Evolutionary conservation across 768 basidiomycete genomes (phyloP), one percentile per base, ranked within the genome.

Genomic region (Auricularia sp.): DNA sequence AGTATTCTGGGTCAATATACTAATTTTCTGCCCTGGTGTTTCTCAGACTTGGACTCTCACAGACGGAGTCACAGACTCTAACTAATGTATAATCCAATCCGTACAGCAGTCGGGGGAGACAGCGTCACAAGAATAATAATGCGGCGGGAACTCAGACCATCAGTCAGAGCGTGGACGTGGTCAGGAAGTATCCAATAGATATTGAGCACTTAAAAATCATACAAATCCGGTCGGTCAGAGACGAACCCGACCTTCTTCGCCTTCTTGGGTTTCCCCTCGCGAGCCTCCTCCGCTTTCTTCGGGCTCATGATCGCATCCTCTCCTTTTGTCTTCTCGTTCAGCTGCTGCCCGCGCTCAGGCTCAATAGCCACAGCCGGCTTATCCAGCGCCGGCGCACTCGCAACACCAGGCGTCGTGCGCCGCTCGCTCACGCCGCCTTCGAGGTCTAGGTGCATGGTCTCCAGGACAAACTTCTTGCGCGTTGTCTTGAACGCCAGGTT

Each of bases 401-500:
- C 29, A 29, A 29, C 29, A 29, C 29, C 29, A 10, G 85, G 81
- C 4, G 77, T 83, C 10, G 89, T 92, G 67, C 87, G 82, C 61
- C 91, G 80, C 73, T 90, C 90, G 13, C 83, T 80, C 34, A 92
- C 84, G 16, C 93, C 90, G n/a, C 93, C 89, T 73, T 94, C 90
- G 44, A 91, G 78, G 72, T 90, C 88, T 33, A 96, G 78, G 75
- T 96, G 93, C 65, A 98, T 78, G 33, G 94, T 98, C 77, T 98
- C 96, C 69, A 98, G 84, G 24, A 95, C 77, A 65, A 98, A 80
- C 62, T 93, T 79, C 72, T 90, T 93, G 69, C 95, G 80, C 70
- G 88, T 97, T 71, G 92, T 90, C 73, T 88, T 90, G 82, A 98
- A 99, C 13, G 90, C 94, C 7, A 99, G 81, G 70, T 98, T 98